Evolutionary conservation across 352 stramenopile genomes (phyloP).

Genomic region (Globisporangium viniferum): DNA sequence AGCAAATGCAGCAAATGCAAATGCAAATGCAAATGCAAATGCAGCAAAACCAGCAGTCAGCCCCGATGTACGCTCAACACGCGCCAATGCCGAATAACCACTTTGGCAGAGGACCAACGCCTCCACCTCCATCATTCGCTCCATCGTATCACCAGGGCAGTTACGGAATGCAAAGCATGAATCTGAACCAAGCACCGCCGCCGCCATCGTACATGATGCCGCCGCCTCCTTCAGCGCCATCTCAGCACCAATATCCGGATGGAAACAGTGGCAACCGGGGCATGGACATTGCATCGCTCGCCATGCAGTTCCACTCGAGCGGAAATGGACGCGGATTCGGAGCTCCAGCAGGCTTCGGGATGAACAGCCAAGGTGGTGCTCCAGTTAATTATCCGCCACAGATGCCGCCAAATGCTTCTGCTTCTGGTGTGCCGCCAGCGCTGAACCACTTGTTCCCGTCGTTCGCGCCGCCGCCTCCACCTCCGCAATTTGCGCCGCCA

Average conservation of each 20-base stretch:
- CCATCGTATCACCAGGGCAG: conserved; percentile 30
- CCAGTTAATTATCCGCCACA: conserved; percentile 18
- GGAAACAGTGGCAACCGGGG: conserved; percentile 12
- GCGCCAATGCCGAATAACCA: conserved; percentile 23
- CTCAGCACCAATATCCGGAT: conserved; percentile 17
- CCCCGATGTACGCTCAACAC: conserved; percentile 6
- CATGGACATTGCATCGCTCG: conserved; percentile 64
- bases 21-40: too few species aligned
- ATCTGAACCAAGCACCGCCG: conserved; percentile 20
- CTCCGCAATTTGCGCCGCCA: conserved; percentile 28
- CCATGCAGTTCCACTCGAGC: conserved; percentile 74
- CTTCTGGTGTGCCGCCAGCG: neutral
- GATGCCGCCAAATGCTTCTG: conserved; percentile 29
- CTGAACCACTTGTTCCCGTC: conserved; percentile 34
- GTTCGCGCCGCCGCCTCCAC: conserved; percentile 31
- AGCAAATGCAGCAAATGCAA: neutral
- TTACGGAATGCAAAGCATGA: conserved; percentile 21
- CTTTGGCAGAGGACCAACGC: conserved; percentile 17
- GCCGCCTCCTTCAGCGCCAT: conserved; percentile 17
- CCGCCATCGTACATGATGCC: conserved; percentile 26
- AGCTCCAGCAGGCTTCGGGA: conserved; percentile 24
- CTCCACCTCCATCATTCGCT: conserved; percentile 4
- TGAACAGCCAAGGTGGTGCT: conserved; percentile 3
- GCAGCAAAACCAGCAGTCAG: conserved; percentile 1
- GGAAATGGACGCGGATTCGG: conserved; percentile 13